Conservation (phyloP, 148 eudicot species). For the Polygonum aviculare region DNA sequence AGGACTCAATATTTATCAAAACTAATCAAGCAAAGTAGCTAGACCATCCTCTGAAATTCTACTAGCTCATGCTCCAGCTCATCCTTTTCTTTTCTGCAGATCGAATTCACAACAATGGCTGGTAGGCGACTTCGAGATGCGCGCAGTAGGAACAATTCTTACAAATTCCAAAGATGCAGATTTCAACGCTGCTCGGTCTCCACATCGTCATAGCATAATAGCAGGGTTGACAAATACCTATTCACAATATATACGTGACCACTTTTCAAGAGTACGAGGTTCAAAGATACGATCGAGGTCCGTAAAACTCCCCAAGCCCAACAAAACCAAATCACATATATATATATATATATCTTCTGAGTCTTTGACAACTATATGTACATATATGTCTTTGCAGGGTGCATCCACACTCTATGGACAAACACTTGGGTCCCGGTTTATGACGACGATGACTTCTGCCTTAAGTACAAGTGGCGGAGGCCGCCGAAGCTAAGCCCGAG, state of each 20-base stretch:
- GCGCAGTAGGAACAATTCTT: constrained; percentile 56
- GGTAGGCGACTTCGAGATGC: constrained; percentile 97
- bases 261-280: constrained; percentile 84
- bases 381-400: constrained; percentile 56
- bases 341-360: no score
- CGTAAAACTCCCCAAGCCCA: constrained; percentile 30
- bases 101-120: constrained; percentile 97
- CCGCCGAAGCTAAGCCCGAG: constrained; percentile 55
- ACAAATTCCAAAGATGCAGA: constrained; percentile 34
- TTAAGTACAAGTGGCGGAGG: constrained; percentile 73
- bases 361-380: not conserved
- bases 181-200: constrained; percentile 37
- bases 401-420: constrained; percentile 76
- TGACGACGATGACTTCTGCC: constrained; percentile 88
- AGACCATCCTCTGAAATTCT: no score
- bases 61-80: not conserved
- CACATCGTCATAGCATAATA: constrained; percentile 81
- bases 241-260: constrained; percentile 86
- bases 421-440: constrained; percentile 66
- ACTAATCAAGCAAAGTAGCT: no score
- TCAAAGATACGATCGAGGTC: constrained; percentile 89
- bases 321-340: no score
- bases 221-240: constrained; percentile 94
- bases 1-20: not conserved
- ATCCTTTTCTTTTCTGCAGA: constrained; percentile 28